A percentile compares a stretch with the other conserved stretches of the same genome.
phyloP scores from a whole-genome alignment of 305 asterid genomes.

The Solanum aculeatissimum region DNA sequence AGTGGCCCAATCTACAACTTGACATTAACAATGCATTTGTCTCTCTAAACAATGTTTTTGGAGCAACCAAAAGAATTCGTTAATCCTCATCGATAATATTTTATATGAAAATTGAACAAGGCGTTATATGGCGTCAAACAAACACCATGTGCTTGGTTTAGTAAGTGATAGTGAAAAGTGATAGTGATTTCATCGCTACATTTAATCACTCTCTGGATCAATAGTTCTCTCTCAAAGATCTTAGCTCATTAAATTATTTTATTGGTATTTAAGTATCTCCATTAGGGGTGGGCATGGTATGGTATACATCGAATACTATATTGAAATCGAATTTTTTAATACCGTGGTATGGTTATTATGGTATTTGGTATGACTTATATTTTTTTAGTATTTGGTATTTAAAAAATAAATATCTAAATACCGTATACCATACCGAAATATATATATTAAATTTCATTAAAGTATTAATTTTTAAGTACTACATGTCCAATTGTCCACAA shows the following conservation, averaged over 20 bases:
- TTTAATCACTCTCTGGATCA: background rate
- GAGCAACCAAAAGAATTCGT: background rate
- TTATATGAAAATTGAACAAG: background rate
- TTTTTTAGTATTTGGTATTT: too few relatives aligned
- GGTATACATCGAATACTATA: too few relatives aligned
- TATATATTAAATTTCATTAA: too few relatives aligned
- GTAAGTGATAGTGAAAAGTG: too few relatives aligned
- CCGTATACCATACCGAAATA: too few relatives aligned
- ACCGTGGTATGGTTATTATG: too few relatives aligned
- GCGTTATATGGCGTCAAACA: background rate
- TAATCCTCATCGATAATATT: background rate
- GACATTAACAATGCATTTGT: background rate
- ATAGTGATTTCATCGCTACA: background rate
- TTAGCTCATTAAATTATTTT: background rate
- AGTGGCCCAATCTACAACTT: background rate
- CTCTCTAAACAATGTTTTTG: background rate
- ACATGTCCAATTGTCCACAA: too few relatives aligned
- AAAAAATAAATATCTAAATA: too few relatives aligned
- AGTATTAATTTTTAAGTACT: too few relatives aligned
- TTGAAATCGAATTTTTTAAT: too few relatives aligned
- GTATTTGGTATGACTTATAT: too few relatives aligned
- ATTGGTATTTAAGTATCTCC: background rate
- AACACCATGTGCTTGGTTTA: background rate
- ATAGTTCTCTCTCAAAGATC: background rate
- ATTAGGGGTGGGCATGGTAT: too few relatives aligned